A percentile compares a stretch with the other conserved stretches of the same genome.
phyloP scores from a whole-genome alignment of 352 stramenopile species.

The Phytophthora kernoviae region DNA sequence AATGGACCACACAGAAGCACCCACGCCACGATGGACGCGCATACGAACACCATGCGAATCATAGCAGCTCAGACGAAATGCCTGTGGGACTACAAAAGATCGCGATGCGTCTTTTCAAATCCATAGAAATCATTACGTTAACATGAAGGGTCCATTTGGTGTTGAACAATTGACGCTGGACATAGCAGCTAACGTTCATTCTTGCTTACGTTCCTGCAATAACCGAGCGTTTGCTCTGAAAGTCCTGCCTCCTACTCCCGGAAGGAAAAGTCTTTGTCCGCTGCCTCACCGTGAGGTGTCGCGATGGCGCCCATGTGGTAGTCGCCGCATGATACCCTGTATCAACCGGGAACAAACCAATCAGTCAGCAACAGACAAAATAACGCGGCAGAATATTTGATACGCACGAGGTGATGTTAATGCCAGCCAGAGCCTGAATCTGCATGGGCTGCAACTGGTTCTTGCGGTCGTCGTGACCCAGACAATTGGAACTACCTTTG shows the following conservation, averaged over 20 bases:
- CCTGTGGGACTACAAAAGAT: slow-evolving; percentile 1
- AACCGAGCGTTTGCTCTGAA: neutral
- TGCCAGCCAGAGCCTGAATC: slow-evolving; percentile 60
- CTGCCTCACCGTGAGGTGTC: slow-evolving; percentile 65
- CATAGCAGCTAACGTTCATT: slow-evolving; percentile 11
- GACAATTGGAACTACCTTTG: slow-evolving; percentile 85
- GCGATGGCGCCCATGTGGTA: slow-evolving; percentile 88
- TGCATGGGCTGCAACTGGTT: slow-evolving; percentile 89
- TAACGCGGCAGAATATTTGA: neutral
- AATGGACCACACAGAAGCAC: slow-evolving; percentile 17
- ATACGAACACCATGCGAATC: slow-evolving; percentile 23
- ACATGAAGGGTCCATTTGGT: slow-evolving; percentile 3
- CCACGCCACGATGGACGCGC: slow-evolving; percentile 20
- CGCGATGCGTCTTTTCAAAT: slow-evolving; percentile 2
- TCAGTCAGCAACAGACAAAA: slow-evolving; percentile 3
- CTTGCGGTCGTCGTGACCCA: slow-evolving; percentile 89
- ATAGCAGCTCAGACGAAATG: slow-evolving; percentile 2
- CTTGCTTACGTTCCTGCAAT: slow-evolving; percentile 20
- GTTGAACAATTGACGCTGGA: slow-evolving; percentile 1
- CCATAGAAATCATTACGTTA: neutral
- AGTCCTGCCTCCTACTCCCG: slow-evolving; percentile 39
- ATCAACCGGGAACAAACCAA: slow-evolving; percentile 5
- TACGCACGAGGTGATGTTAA: slow-evolving; percentile 72
- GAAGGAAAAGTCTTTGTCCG: slow-evolving; percentile 86
- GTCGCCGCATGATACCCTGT: slow-evolving; percentile 82